A percentile compares a stretch with the other conserved stretches of the same genome.
Evolutionary conservation across 176 grass and related monocot genomes (phyloP).

Genomic region (Zoysia japonica): DNA sequence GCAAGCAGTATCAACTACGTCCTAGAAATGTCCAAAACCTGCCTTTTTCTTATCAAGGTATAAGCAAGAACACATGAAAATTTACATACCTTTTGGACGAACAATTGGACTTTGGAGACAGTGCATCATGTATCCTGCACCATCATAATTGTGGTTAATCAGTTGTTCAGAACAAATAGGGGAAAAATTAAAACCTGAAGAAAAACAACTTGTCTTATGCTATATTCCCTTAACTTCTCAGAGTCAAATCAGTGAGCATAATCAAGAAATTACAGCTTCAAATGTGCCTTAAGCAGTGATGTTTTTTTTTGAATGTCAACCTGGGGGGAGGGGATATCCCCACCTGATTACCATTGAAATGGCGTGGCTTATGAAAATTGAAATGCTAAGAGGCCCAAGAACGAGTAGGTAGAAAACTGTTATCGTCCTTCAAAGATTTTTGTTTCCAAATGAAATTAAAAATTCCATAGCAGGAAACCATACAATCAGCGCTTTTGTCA

Average conservation of each 20-base stretch:
- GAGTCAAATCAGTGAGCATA: neutral
- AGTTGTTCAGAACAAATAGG: slow-evolving; percentile 24
- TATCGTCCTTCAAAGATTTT: slow-evolving; percentile 11
- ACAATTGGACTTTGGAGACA: slow-evolving; percentile 41
- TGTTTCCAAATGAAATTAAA: neutral
- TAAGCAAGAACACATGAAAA: neutral
- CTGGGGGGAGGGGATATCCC: too few species aligned
- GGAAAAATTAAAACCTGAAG: neutral
- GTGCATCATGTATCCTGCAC: slow-evolving; percentile 54
- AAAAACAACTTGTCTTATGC: neutral
- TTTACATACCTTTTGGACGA: slow-evolving; percentile 53
- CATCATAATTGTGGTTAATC: slow-evolving; percentile 8
- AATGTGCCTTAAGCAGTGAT: neutral
- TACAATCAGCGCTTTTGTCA: neutral
- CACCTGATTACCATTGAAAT: too few species aligned
- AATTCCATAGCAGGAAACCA: neutral
- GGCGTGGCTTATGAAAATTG: neutral
- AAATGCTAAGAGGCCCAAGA: slow-evolving; percentile 5
- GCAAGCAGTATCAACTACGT: neutral
- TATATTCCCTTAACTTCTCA: neutral
- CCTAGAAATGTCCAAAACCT: neutral
- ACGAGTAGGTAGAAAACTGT: neutral
- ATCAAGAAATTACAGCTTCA: slow-evolving; percentile 21
- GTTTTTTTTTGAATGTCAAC: neutral
- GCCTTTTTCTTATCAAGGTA: slow-evolving; percentile 5